These are phyloP conservation scores for Pyrenochaeta sp. DNA, from an alignment of 2,329 filamentous ascomycete species.

Conservation along the genomic window DNA sequence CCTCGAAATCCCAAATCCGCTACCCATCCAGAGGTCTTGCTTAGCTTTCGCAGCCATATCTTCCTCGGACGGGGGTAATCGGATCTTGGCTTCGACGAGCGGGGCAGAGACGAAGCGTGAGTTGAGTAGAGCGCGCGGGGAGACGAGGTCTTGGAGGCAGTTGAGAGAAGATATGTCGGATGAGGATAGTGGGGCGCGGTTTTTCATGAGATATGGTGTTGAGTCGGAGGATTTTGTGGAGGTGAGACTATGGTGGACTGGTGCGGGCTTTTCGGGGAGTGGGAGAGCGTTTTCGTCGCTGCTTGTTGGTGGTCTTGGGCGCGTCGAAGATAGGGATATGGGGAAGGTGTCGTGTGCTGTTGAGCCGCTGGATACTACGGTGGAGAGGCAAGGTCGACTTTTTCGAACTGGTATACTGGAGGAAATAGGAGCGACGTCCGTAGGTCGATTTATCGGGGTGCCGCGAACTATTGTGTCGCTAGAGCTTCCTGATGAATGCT, in stretches of 20 bases:
- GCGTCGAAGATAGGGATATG: constrained; percentile 4
- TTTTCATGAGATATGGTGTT: constrained; percentile 26
- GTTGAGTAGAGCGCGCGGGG: constrained; percentile 40
- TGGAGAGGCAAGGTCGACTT: constrained; percentile 43
- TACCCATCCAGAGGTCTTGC: constrained; percentile 24
- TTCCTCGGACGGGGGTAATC: constrained; percentile 40
- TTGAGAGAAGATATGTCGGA: constrained; percentile 50
- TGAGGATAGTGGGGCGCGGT: constrained; percentile 37
- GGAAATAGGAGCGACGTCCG: constrained; percentile 16
- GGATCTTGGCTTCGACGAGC: constrained; percentile 47
- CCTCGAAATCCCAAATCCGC: constrained; percentile 26
- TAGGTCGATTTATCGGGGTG: constrained; percentile 18
- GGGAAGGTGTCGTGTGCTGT: constrained; percentile 13
- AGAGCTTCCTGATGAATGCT: constrained; percentile 31
- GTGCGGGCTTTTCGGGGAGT: constrained; percentile 18
- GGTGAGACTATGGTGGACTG: constrained; percentile 19
- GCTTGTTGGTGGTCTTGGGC: constrained; percentile 2
- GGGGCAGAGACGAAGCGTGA: constrained; percentile 49
- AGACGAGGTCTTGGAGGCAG: constrained; percentile 49
- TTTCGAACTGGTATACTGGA: constrained; percentile 31
- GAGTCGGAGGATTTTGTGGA: constrained; percentile 35
- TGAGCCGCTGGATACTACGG: constrained; percentile 43
- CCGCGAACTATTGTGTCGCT: constrained; percentile 30
- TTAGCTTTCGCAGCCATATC: constrained; percentile 31
- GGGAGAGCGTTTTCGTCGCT: constrained; percentile 29